Base-by-base conservation (phyloP, 2,329 filamentous ascomycete species). In the Cercospora janseana region DNA sequence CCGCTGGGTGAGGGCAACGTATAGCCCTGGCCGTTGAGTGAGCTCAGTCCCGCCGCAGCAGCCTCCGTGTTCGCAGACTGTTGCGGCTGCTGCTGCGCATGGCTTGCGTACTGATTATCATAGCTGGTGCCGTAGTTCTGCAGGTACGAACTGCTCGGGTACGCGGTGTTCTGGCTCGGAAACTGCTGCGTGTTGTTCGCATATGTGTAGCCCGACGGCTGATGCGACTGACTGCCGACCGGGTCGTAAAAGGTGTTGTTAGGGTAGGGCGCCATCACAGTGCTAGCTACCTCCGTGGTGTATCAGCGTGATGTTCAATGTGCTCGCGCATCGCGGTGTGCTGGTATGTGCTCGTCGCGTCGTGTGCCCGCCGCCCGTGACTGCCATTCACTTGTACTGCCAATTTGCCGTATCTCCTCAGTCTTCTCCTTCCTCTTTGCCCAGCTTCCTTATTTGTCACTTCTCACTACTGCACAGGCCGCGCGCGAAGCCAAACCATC, bases 231-330 rank as follows among this genome's bases (percentile, higher is more conserved):
- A 37, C 64, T 67, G 8, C 63, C 63, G 5, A 60, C 61, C 4
- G 65, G 60, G 37, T 65, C 63, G 53, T 68, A 66, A 56, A 62
- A 65, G 53, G 53, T 62, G 49, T 50, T 59, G 46, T 57, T 51
- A 46, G 62, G 63, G 58, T 65, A 67, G 2, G 56, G 59, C 29
- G 60, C 58, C 63, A 66, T 63, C 15, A 24, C 21, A 35, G 9
- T 15, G 21, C 24, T 18, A 23, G 29, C 23, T 16, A 29, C 23
- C 42, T 20, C n/a, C n/a, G 16, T 15, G 18, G 29, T 35, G 26
- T 34, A 20, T 53, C 27, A 50, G 38, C 32, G 32, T 31, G 23
- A 4, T 29, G 34, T 24, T 31, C 46, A n/a, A n/a, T 16, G 35
- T 35, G 51, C 21, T 18, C 13, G 13, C 40, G 37, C 43, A 35